Evolutionary conservation across 768 basidiomycete genomes (phyloP).

Genomic region (Obba rivulosa): DNA sequence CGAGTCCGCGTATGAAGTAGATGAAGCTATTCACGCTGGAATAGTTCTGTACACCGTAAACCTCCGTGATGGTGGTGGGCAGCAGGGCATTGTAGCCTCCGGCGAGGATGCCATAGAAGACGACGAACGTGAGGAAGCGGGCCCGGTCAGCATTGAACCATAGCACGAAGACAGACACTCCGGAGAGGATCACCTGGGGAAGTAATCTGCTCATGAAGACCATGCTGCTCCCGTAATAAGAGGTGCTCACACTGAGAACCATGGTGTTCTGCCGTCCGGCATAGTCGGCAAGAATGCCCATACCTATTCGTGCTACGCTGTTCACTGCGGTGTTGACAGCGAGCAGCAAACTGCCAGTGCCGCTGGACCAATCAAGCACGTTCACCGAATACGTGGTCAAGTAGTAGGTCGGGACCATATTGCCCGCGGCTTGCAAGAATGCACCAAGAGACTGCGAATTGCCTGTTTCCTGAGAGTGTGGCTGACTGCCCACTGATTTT

Average conservation of each 20-base stretch:
- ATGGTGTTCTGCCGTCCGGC: slow-evolving; percentile 42
- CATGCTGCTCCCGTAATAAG: neutral
- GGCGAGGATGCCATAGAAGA: slow-evolving; percentile 38
- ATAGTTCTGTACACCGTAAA: slow-evolving; percentile 40
- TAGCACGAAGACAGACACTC: slow-evolving; percentile 34
- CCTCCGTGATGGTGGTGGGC: slow-evolving; percentile 38
- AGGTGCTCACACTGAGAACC: slow-evolving; percentile 28
- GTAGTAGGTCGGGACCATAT: slow-evolving; percentile 40
- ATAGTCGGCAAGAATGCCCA: slow-evolving; percentile 37
- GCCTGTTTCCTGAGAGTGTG: neutral
- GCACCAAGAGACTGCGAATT: slow-evolving; percentile 30
- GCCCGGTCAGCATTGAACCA: slow-evolving; percentile 35
- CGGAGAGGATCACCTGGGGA: slow-evolving; percentile 33
- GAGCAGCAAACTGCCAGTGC: slow-evolving; percentile 33
- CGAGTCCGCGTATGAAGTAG: slow-evolving; percentile 38
- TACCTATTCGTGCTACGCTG: slow-evolving; percentile 33
- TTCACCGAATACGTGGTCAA: slow-evolving; percentile 36
- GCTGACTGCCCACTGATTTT: neutral
- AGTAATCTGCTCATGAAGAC: neutral
- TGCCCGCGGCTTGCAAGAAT: slow-evolving; percentile 40
- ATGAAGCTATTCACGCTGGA: slow-evolving; percentile 35
- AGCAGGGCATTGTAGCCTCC: slow-evolving; percentile 42
- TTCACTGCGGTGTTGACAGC: slow-evolving; percentile 40
- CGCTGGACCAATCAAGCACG: slow-evolving; percentile 32
- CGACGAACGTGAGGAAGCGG: slow-evolving; percentile 35